These are phyloP conservation scores for Xerocomus spinulosus DNA, from an alignment of 768 basidiomycete genomes.

Conservation along the genomic window DNA sequence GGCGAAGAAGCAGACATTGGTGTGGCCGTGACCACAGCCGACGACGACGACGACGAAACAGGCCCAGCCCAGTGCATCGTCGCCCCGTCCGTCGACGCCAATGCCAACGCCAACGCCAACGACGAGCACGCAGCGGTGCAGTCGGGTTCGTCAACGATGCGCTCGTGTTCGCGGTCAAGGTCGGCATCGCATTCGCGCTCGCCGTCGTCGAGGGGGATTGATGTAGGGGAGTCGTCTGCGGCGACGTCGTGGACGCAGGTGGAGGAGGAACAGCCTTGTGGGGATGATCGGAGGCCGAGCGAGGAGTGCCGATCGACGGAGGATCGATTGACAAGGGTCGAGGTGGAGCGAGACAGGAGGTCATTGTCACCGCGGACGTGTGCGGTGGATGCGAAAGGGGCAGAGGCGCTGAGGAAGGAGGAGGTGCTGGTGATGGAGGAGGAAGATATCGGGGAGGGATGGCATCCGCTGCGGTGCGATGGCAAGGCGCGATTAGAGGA, in stretches of 20 bases:
- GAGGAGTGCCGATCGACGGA: constrained; percentile 1
- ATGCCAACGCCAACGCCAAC: background rate
- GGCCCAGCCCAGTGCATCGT: too few species aligned
- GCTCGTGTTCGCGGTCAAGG: constrained; percentile 7
- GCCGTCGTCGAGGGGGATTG: constrained; percentile 13
- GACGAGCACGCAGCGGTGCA: background rate
- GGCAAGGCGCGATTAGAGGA: constrained; percentile 11
- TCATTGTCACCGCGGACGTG: constrained; percentile 31
- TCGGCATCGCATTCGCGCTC: constrained; percentile 14
- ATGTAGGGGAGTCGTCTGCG: constrained; percentile 18
- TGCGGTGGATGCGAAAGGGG: constrained; percentile 10
- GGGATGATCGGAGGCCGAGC: constrained; percentile 2
- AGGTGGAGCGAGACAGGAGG: constrained; percentile 9
- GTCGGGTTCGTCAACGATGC: background rate
- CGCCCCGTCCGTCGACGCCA: background rate
- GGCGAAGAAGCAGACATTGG: constrained; percentile 9
- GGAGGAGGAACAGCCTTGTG: constrained; percentile 9
- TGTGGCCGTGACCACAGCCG: constrained; percentile 11
- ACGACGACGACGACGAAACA: constrained; percentile 9
- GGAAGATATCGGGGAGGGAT: constrained; percentile 21
- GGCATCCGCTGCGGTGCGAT: constrained; percentile 23
- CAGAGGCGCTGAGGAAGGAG: constrained; percentile 14
- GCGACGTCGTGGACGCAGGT: constrained; percentile 28
- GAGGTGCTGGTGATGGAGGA: constrained; percentile 22
- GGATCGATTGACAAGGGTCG: background rate